These are phyloP conservation scores for Quercus glauca DNA, from an alignment of 306 rosid species.

Conservation along the genomic window DNA sequence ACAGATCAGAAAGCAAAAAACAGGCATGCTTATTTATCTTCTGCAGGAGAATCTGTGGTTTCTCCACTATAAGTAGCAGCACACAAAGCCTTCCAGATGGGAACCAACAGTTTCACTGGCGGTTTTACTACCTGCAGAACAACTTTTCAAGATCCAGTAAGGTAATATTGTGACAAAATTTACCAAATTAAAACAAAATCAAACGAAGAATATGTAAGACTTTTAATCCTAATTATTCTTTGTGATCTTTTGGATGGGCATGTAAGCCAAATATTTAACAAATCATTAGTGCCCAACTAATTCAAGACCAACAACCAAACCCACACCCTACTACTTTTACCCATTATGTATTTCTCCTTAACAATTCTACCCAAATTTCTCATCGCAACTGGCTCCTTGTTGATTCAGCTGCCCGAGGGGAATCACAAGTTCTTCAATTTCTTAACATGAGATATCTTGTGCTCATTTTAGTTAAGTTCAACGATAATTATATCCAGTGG, in stretches of 20 bases:
- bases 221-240: neutral
- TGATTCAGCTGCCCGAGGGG: neutral
- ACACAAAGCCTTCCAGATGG: conserved; percentile 85
- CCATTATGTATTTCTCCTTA: neutral
- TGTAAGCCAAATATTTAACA: neutral
- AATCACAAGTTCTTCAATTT: neutral
- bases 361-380: neutral
- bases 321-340: neutral
- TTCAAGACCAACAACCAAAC: neutral
- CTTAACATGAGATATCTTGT: neutral
- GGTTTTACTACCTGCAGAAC: conserved; percentile 56
- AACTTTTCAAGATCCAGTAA: conserved; percentile 10
- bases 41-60: neutral
- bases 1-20: neutral
- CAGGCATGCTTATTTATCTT: neutral
- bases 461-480: conserved; percentile 1
- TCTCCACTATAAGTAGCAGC: conserved; percentile 45
- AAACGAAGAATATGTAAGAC: neutral
- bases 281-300: neutral
- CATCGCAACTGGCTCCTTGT: too few relatives aligned
- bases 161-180: neutral
- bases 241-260: neutral
- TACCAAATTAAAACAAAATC: too few relatives aligned
- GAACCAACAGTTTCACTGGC: conserved; percentile 72
- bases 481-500: neutral